Evolutionary conservation across 345 rosid species (phyloP).

Genomic region (Eucalyptus cloeziana): DNA sequence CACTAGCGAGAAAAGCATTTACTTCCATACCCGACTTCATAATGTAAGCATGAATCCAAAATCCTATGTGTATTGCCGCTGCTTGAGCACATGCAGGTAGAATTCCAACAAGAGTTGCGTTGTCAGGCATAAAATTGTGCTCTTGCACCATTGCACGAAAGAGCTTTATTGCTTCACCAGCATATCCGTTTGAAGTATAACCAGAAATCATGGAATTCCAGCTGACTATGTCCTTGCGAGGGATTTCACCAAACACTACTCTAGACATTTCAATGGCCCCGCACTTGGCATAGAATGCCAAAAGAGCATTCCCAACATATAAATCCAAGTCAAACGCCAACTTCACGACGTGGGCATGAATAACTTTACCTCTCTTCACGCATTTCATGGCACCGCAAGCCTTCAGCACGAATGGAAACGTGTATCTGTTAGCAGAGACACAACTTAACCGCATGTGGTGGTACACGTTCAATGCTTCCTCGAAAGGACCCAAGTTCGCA

Average conservation of each 20-base stretch:
- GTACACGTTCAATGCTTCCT: not conserved
- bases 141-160: not conserved
- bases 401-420: not conserved
- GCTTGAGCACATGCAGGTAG: not conserved
- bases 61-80: not conserved
- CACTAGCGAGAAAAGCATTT: not conserved
- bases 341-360: not conserved
- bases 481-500: not conserved
- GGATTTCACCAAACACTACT: not conserved
- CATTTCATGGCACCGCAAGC: not conserved
- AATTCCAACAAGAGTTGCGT: not conserved
- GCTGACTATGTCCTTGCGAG: not conserved
- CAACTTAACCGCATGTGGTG: not conserved
- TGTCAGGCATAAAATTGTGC: not conserved
- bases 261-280: not conserved
- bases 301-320: not conserved
- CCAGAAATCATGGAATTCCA: not conserved
- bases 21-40: not conserved
- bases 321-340: not conserved
- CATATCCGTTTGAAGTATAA: not conserved
- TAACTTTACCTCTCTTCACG: not conserved
- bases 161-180: not conserved
- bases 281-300: not conserved
- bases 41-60: not conserved
- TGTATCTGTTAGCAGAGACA: not conserved